Evolutionary conservation across 345 rosid species (phyloP).

Genomic region (Lepidium aucheri): DNA sequence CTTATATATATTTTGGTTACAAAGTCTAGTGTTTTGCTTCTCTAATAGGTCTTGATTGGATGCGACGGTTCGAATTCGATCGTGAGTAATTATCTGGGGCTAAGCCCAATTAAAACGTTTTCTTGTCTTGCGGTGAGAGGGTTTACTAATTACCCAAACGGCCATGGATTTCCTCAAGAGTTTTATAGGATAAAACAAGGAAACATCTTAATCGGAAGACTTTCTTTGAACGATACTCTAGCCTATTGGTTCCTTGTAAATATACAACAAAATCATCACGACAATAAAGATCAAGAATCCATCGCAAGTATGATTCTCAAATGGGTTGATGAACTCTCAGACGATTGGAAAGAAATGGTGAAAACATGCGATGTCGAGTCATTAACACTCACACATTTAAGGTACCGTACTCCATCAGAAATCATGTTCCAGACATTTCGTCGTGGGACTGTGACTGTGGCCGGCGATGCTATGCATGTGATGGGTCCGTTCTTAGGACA

Average conservation of each 20-base stretch:
- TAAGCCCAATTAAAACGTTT: slow-evolving; percentile 29
- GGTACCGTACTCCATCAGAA: slow-evolving; percentile 40
- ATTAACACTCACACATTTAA: slow-evolving; percentile 29
- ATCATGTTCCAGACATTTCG: slow-evolving; percentile 29
- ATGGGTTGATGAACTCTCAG: slow-evolving; percentile 27
- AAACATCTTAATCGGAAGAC: slow-evolving; percentile 23
- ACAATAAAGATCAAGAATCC: slow-evolving; percentile 25
- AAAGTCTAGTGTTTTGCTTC: neutral
- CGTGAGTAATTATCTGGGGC: slow-evolving; percentile 33
- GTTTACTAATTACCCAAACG: slow-evolving; percentile 32
- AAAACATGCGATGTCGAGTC: slow-evolving; percentile 25
- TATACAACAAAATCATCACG: slow-evolving; percentile 13
- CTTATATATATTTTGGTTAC: too few relatives aligned
- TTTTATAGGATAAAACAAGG: slow-evolving; percentile 13
- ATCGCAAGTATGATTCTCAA: slow-evolving; percentile 22
- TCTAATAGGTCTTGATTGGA: slow-evolving; percentile 35
- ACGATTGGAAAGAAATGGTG: slow-evolving; percentile 36
- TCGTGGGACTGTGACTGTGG: slow-evolving; percentile 40
- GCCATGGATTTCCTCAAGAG: slow-evolving; percentile 33
- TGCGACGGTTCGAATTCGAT: slow-evolving; percentile 51
- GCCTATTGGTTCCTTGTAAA: slow-evolving; percentile 36
- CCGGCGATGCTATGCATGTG: slow-evolving; percentile 47
- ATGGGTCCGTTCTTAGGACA: slow-evolving; percentile 52
- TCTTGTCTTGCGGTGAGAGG: slow-evolving; percentile 37
- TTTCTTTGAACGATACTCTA: slow-evolving; percentile 25